phyloP scores from a whole-genome alignment of 305 asterid species.

The Coffea humblotiana region DNA sequence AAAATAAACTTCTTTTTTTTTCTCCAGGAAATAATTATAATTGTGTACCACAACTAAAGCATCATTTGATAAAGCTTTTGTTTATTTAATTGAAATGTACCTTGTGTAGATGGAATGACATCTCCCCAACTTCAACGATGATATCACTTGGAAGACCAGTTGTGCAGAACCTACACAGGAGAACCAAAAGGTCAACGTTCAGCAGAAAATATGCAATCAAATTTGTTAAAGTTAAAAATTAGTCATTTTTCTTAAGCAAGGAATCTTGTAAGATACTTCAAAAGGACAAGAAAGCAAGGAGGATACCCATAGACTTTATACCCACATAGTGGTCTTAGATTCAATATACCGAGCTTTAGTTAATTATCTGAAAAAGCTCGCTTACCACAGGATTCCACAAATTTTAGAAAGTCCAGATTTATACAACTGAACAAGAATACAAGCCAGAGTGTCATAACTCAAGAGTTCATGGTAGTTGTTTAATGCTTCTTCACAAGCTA shows the following conservation, averaged over 20 bases:
- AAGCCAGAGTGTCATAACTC: not conserved
- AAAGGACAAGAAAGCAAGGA: too few species aligned
- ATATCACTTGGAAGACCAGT: slow-evolving; percentile 95
- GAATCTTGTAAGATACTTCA: not conserved
- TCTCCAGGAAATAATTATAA: too few species aligned
- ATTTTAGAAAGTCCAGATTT: not conserved
- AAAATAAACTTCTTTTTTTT: too few species aligned
- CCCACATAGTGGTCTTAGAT: not conserved
- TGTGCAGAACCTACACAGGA: slow-evolving; percentile 76
- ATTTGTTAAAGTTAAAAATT: not conserved
- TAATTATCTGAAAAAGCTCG: not conserved
- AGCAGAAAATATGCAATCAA: not conserved
- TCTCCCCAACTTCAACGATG: slow-evolving; percentile 85
- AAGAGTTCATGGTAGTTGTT: not conserved
- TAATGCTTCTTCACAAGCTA: not conserved
- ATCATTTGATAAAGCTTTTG: too few species aligned
- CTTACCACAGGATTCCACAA: not conserved
- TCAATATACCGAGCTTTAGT: not conserved
- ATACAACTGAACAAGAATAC: not conserved
- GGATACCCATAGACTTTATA: not conserved
- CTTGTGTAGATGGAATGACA: slow-evolving; percentile 98
- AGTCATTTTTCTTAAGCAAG: not conserved
- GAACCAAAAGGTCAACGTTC: slow-evolving; percentile 15
- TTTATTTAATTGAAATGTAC: slow-evolving; percentile 31
- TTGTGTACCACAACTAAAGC: not conserved